phyloP scores from a whole-genome alignment of 2,329 filamentous ascomycete genomes.

The Ophiostoma ips region DNA sequence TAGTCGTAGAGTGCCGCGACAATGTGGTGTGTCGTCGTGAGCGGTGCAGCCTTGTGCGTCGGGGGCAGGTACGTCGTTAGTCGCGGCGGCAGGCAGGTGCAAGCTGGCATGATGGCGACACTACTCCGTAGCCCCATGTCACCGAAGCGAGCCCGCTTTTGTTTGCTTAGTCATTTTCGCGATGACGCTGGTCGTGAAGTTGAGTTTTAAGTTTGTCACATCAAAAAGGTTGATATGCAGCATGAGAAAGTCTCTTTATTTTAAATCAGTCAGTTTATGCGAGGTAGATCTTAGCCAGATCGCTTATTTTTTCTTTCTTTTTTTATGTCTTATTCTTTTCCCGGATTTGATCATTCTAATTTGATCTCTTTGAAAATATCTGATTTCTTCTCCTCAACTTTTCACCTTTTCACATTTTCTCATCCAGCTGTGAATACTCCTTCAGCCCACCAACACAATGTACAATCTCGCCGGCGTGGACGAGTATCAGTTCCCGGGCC shows the following conservation, averaged over 20 bases:
- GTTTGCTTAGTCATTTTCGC: constrained; percentile 11
- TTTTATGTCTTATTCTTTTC: too few relatives aligned
- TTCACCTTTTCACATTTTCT: background rate
- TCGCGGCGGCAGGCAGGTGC: constrained; percentile 6
- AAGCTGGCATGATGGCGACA: constrained; percentile 8
- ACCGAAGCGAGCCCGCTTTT: constrained; percentile 3
- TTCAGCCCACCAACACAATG: constrained; percentile 19
- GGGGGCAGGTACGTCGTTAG: background rate
- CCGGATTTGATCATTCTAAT: too few relatives aligned
- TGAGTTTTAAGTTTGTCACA: too few relatives aligned
- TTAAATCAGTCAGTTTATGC: too few relatives aligned
- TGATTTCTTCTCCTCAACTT: background rate
- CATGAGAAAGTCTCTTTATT: too few relatives aligned
- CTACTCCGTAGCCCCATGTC: background rate
- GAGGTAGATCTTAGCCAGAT: too few relatives aligned
- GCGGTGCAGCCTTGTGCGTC: background rate
- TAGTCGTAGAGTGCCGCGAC: background rate
- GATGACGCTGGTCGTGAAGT: constrained; percentile 1
- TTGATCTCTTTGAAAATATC: background rate
- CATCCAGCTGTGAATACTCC: background rate
- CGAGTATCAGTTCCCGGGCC: constrained; percentile 24
- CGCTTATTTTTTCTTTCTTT: too few relatives aligned
- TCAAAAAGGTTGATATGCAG: too few relatives aligned
- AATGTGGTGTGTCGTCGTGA: background rate
- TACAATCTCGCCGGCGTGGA: constrained; percentile 28